Base-by-base conservation (phyloP, 495 filamentous ascomycete species). In the Aspergillus asperescens region DNA sequence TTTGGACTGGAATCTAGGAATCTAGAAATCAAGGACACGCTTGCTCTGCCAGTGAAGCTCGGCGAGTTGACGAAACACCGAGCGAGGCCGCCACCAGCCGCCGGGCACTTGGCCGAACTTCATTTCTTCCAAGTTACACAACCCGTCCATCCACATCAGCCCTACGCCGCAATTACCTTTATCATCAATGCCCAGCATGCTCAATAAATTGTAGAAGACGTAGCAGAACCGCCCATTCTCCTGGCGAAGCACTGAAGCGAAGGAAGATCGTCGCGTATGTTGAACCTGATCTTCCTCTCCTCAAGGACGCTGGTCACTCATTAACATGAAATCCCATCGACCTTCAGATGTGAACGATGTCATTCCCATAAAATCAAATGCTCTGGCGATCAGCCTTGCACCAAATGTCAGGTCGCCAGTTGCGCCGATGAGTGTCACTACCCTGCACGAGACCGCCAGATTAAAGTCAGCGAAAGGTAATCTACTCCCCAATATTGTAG, bases 311-410 rank as follows among this genome's bases (percentile, higher is more conserved):
- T 7, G 15, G 18, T 8, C 20, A 25, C 31, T 37, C 23, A 52
- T 22, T 45, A 18, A 54, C 24, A 28, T 39, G n/a, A 31, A 40
- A 44, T 41, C 15, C 27, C 15, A 1, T 52, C 18, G 28, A 19
- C 16, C 18, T 49, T 48, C 48, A 75, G 70, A 12, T 76, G 73
- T 43, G 65, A 73, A 50, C 61, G 72, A 59, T 76, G 72, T 56
- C 72, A 76, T 63, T 31, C 65, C 9, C 72, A 72, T 49, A 76
- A 75, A 46, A 74, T 76, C 27, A 76, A 74, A 57, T 76, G 72
- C 39, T 74, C 72, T 1, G 73, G 72, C 4, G 69, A 68, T 6
- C 59, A 65, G 41, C 72, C 71, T 1, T 76, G 73, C 41, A 57
- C 48, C 25, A 74, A 73, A 61, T 76, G 72, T 28, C 55, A 48